These are phyloP conservation scores for Penicillium sp. DNA, from an alignment of 2,329 filamentous ascomycete genomes.

Conservation along the genomic window DNA sequence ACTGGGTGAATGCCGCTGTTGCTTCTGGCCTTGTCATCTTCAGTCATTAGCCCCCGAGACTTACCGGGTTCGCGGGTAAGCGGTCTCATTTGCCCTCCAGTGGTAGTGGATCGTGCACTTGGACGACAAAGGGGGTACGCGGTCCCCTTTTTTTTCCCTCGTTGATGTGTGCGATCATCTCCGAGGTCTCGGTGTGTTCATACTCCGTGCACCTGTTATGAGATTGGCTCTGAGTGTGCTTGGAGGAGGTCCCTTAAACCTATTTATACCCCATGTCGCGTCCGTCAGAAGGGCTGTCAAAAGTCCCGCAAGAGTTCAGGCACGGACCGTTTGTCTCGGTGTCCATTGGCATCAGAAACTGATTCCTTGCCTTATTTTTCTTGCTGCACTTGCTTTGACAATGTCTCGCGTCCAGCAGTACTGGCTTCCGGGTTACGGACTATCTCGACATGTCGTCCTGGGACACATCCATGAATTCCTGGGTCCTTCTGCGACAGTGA, in stretches of 20 bases:
- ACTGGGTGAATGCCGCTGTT: not conserved
- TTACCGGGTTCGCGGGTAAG: constrained; percentile 1
- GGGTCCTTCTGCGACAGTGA: constrained; percentile 48
- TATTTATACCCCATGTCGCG: constrained; percentile 21
- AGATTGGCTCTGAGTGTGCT: constrained; percentile 4
- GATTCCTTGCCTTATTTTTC: too few species aligned
- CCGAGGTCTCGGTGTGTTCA: not conserved
- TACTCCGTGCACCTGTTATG: constrained; percentile 9
- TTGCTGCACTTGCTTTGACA: not conserved
- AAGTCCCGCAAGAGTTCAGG: constrained; percentile 4
- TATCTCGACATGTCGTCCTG: constrained; percentile 52
- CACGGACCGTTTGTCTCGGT: constrained; percentile 9
- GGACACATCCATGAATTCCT: constrained; percentile 52
- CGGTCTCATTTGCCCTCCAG: constrained; percentile 9
- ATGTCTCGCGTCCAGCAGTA: constrained; percentile 48
- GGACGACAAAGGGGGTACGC: not conserved
- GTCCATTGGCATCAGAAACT: constrained; percentile 4
- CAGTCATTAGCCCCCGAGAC: constrained; percentile 2
- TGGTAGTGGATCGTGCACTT: constrained; percentile 10
- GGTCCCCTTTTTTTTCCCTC: constrained; percentile 3
- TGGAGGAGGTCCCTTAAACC: not conserved
- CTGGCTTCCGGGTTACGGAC: constrained; percentile 51
- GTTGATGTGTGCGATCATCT: constrained; percentile 16
- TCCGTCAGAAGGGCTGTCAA: constrained; percentile 7
- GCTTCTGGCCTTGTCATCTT: constrained; percentile 1